A percentile compares a stretch with the other conserved stretches of the same genome.
Conservation (phyloP, 106 monocot species). For the Dendrobium nobile region DNA sequence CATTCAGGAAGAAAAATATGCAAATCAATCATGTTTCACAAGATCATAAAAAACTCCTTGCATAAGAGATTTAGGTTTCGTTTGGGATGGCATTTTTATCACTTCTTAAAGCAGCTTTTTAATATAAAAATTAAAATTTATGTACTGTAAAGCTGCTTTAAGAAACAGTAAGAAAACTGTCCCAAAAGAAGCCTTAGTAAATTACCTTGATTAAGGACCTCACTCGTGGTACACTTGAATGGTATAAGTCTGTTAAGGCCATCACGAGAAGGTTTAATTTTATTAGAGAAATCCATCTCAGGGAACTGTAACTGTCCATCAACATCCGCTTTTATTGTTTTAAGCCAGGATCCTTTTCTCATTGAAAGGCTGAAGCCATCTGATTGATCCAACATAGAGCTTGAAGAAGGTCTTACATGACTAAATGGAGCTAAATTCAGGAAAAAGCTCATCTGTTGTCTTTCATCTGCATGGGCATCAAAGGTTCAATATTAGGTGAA, state of each 20-base stretch:
- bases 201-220: conserved; percentile 59
- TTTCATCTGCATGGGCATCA: conserved; percentile 33
- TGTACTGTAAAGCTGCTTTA: too few relatives aligned
- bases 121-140: too few relatives aligned
- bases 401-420: conserved; percentile 19
- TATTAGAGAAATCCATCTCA: conserved; percentile 19
- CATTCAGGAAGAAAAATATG: too few relatives aligned
- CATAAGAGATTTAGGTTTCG: background rate
- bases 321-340: conserved; percentile 31
- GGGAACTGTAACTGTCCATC: conserved; percentile 32
- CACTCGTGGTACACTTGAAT: conserved; percentile 29
- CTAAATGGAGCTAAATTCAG: conserved; percentile 37
- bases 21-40: too few relatives aligned
- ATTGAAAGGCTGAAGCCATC: conserved; percentile 44
- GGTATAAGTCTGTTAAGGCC: conserved; percentile 46
- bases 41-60: background rate
- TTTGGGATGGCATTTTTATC: too few relatives aligned
- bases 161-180: too few relatives aligned
- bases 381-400: conserved; percentile 34
- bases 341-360: conserved; percentile 44
- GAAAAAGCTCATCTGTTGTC: conserved; percentile 51
- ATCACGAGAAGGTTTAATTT: conserved; percentile 18
- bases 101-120: too few relatives aligned
- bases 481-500: conserved; percentile 1
- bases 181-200: background rate